Conservation (phyloP, 2,329 filamentous ascomycete species). For the Xylariaceae sp. region DNA sequence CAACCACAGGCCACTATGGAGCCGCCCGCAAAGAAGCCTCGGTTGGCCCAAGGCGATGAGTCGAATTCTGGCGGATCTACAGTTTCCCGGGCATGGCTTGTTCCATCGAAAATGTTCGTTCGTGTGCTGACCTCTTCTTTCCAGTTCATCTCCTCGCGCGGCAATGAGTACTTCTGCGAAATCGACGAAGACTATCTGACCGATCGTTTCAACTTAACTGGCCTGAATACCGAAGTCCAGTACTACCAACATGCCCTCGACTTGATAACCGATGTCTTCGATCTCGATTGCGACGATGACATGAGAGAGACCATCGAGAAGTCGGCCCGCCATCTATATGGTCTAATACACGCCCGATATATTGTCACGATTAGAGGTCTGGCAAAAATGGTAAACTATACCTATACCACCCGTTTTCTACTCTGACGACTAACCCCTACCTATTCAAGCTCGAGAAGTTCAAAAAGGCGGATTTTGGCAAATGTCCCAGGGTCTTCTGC, state of each 20-base stretch:
- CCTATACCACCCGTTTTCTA: too few relatives aligned
- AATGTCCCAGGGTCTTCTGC: constrained; percentile 95
- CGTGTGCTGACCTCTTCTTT: constrained; percentile 23
- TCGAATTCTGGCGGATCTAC: not conserved
- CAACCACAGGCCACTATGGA: not conserved
- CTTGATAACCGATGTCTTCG: constrained; percentile 95
- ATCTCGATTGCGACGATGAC: constrained; percentile 97
- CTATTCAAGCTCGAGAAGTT: constrained; percentile 84
- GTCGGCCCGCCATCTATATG: constrained; percentile 91
- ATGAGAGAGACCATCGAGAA: constrained; percentile 98
- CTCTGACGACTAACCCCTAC: constrained; percentile 10
- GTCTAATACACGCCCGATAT: constrained; percentile 91
- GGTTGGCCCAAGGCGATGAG: not conserved
- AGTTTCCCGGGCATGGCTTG: not conserved
- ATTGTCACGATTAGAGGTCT: constrained; percentile 93
- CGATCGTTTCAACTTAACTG: constrained; percentile 96
- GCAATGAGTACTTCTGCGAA: constrained; percentile 99
- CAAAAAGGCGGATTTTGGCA: constrained; percentile 96
- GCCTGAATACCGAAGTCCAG: constrained; percentile 93
- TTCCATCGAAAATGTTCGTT: not conserved
- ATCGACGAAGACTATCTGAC: constrained; percentile 99
- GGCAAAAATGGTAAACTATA: constrained; percentile 78
- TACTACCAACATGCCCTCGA: constrained; percentile 99
- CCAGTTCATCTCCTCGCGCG: constrained; percentile 96
- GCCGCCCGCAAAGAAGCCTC: not conserved